Evolutionary conservation across 2,329 filamentous ascomycete genomes (phyloP), one percentile per base, ranked within the genome.

Genomic region (Aspergillus sergii): DNA sequence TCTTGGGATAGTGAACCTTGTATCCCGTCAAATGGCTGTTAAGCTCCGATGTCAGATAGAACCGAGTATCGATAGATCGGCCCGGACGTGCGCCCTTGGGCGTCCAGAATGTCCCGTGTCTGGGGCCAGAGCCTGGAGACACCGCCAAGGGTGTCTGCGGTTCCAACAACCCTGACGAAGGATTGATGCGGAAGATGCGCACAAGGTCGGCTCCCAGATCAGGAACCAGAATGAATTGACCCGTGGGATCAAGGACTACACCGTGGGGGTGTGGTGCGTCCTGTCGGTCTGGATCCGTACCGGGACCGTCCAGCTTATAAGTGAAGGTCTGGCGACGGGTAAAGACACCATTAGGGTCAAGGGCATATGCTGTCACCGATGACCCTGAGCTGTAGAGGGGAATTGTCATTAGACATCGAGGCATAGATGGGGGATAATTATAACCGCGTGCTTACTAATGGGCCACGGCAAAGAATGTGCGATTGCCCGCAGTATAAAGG

Each of bases 151-250:
- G 72, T 7, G 79, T 70, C 64, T 83, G 85, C 14, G 80, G 76
- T 1, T 80, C 81, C 21, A 87, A 78, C 46, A 72, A 70, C 10
- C 85, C 84, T 0, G 78, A 81, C 3, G 59, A 63, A 26, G 78
- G 67, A 66, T 84, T 76, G 68, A 87, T 83, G 70, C 76, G 76
- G 76, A 84, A 85, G 68, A 87, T 80, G 62, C 84, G 84, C 59
- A 86, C 77, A 26, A 84, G 69, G 68, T 88, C 85, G 6, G 84
- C 82, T 39, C 85, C 85, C 2, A 87, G 79, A 65, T 88, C 85
- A 1, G 84, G 80, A 9, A 81, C 78, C 1, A 87, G 72, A 26
- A 87, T 68, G 69, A 80, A 86, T 81, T 83, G 64, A 84, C 85
- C 12, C 78, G 73, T 67, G 5, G 68, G 68, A 51, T 69, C 68